Percentiles rank a stretch among this genome's conserved stretches.
These are phyloP conservation scores for Aspergillus caelatus DNA, from an alignment of 2,329 filamentous ascomycete genomes.

Conservation along the genomic window DNA sequence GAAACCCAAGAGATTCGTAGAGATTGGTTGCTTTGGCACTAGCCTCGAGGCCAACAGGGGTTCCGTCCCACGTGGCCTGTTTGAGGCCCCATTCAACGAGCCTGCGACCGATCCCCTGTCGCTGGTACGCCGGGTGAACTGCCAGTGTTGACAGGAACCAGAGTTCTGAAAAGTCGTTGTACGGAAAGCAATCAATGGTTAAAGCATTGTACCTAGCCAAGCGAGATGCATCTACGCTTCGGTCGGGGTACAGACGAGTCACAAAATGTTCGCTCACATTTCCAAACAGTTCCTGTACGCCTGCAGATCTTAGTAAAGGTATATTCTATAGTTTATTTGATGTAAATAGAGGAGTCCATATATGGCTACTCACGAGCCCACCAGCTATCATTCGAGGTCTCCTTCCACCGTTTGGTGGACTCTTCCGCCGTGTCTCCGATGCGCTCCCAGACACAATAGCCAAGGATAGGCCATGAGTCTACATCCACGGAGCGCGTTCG, in stretches of 20 bases:
- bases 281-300: background rate
- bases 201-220: constrained; percentile 9
- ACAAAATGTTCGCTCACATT: constrained; percentile 1
- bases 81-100: constrained; percentile 23
- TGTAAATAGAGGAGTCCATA: too few relatives aligned
- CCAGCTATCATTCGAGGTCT: constrained; percentile 1
- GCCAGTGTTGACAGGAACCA: constrained; percentile 20
- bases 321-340: background rate
- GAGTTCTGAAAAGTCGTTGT: constrained; percentile 5
- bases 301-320: background rate
- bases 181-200: constrained; percentile 9
- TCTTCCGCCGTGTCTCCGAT: constrained; percentile 8
- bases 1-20: constrained; percentile 13
- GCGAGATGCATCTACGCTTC: constrained; percentile 14
- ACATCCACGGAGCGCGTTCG: background rate
- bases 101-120: constrained; percentile 18
- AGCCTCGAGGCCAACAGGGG: constrained; percentile 13
- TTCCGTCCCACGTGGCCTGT: constrained; percentile 19
- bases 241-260: constrained; percentile 11
- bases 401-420: background rate
- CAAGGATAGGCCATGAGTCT: background rate
- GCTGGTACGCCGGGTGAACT: constrained; percentile 17
- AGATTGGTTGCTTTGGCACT: constrained; percentile 9
- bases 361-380: constrained; percentile 7
- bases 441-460: constrained; percentile 12